Evolutionary conservation across 495 filamentous ascomycete species (phyloP).

Genomic region (Acidomyces sp.): DNA sequence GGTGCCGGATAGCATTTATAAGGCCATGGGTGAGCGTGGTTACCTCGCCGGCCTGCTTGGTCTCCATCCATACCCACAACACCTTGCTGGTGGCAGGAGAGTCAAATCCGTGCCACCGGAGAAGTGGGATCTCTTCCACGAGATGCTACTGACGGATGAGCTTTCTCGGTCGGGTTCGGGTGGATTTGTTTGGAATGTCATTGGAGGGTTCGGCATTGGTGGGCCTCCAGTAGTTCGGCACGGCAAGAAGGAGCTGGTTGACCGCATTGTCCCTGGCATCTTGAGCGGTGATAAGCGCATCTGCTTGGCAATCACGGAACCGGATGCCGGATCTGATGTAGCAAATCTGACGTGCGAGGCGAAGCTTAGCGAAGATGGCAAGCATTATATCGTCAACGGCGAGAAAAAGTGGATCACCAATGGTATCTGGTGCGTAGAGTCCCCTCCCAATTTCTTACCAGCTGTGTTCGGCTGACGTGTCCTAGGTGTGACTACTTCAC

Average conservation of each 20-base stretch:
- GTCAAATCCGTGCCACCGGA: constrained; percentile 69
- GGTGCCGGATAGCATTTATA: constrained; percentile 79
- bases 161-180: constrained; percentile 76
- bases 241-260: constrained; percentile 77
- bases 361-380: constrained; percentile 82
- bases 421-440: constrained; percentile 47
- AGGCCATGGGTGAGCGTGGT: constrained; percentile 84
- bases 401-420: constrained; percentile 99
- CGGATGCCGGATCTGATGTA: constrained; percentile 67
- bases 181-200: constrained; percentile 95
- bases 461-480: neutral
- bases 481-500: constrained; percentile 91
- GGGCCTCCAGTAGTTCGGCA: constrained; percentile 84
- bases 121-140: constrained; percentile 97
- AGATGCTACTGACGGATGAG: constrained; percentile 89
- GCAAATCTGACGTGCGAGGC: constrained; percentile 92
- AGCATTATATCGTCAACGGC: constrained; percentile 98
- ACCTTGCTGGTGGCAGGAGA: constrained; percentile 49
- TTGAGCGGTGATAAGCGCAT: constrained; percentile 89
- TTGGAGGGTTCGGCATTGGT: constrained; percentile 90
- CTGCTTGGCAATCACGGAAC: constrained; percentile 76
- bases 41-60: constrained; percentile 87
- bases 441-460: too few relatives aligned
- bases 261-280: constrained; percentile 71
- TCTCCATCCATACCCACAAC: constrained; percentile 53